These are phyloP conservation scores for Kokia cookei DNA, from an alignment of 441 rosid species.

Conservation along the genomic window DNA sequence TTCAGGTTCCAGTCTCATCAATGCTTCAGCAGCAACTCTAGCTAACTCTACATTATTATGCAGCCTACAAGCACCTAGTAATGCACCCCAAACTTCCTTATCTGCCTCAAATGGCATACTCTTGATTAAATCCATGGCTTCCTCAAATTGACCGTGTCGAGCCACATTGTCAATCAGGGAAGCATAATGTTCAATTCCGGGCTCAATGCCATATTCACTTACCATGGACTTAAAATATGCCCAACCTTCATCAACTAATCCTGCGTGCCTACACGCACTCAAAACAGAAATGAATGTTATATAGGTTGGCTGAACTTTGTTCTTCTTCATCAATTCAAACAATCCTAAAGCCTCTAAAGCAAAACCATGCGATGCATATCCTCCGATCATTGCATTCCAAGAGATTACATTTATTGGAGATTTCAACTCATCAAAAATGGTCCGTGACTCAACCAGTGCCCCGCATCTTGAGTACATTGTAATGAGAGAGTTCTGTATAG, in stretches of 20 bases:
- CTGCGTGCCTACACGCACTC: conserved; percentile 30
- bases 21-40: conserved; percentile 16
- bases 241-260: conserved; percentile 29
- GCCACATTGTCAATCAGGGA: conserved; percentile 36
- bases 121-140: conserved; percentile 24
- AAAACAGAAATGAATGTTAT: conserved; percentile 35
- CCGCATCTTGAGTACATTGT: conserved; percentile 33
- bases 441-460: conserved; percentile 20
- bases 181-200: conserved; percentile 29
- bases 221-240: conserved; percentile 21
- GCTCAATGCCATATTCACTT: conserved; percentile 20
- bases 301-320: conserved; percentile 27
- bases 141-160: conserved; percentile 29
- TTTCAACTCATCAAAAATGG: conserved; percentile 19
- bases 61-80: conserved; percentile 25
- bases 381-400: conserved; percentile 35
- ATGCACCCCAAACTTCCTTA: conserved; percentile 24
- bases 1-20: conserved; percentile 12
- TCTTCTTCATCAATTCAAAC: conserved; percentile 24
- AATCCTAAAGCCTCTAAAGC: conserved; percentile 28
- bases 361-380: conserved; percentile 37
- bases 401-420: conserved; percentile 26
- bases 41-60: conserved; percentile 26
- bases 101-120: conserved; percentile 26
- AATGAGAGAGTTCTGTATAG: conserved; percentile 27